Evolutionary conservation across 352 stramenopile genomes (phyloP).

Genomic region (Globisporangium cystogenes): DNA sequence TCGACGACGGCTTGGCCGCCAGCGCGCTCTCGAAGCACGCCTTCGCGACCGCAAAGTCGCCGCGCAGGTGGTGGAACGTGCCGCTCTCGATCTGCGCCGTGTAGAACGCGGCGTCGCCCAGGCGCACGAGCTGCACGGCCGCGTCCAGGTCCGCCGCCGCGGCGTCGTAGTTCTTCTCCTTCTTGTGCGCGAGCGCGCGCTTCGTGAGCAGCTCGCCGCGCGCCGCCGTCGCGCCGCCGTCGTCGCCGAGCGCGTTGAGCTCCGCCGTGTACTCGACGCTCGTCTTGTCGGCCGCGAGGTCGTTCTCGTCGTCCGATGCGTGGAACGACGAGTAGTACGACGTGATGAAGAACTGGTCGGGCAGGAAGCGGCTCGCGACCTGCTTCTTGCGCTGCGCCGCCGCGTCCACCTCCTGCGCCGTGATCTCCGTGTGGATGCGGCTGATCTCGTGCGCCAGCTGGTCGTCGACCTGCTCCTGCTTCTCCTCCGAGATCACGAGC

Average conservation of each 20-base stretch:
- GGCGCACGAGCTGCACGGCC: conserved; percentile 38
- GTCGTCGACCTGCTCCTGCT: conserved; percentile 70
- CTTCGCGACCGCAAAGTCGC: conserved; percentile 62
- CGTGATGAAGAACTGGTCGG: conserved; percentile 79
- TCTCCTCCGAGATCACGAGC: conserved; percentile 74
- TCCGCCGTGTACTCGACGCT: conserved; percentile 50
- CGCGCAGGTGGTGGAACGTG: conserved; percentile 70
- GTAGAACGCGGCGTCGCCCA: conserved; percentile 55
- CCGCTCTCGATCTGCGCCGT: conserved; percentile 73
- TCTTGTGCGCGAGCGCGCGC: conserved; percentile 56
- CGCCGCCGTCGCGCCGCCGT: conserved; percentile 20
- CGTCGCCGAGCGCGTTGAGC: conserved; percentile 30
- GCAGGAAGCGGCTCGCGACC: conserved; percentile 53
- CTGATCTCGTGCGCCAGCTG: conserved; percentile 65
- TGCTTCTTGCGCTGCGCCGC: conserved; percentile 48
- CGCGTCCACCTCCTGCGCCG: conserved; percentile 54
- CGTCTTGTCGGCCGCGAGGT: conserved; percentile 47
- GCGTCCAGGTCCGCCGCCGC: conserved; percentile 56
- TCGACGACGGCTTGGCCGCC: conserved; percentile 54
- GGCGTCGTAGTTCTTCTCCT: conserved; percentile 60
- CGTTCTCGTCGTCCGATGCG: conserved; percentile 69
- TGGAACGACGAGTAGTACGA: conserved; percentile 88
- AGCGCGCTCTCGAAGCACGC: conserved; percentile 67
- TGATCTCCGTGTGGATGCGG: conserved; percentile 70
- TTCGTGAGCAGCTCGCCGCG: conserved; percentile 54